Evolutionary conservation across 768 basidiomycete genomes (phyloP).

Genomic region (Amyloporia xantha): DNA sequence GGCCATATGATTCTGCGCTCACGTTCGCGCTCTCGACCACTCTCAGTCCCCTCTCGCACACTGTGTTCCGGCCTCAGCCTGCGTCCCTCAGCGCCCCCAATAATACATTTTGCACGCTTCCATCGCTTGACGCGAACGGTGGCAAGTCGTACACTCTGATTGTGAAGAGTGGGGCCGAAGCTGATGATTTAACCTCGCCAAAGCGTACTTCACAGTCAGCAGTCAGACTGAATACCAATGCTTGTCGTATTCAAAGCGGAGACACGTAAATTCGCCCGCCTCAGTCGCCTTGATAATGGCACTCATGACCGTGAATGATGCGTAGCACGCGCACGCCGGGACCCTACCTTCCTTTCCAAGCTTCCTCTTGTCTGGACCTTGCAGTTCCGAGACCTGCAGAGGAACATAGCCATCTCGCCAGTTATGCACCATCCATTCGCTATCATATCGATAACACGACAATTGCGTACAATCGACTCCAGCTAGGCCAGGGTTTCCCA

Average conservation of each 20-base stretch:
- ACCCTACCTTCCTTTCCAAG: slow-evolving; percentile 1
- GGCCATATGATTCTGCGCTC: slow-evolving; percentile 1
- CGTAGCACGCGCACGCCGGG: background rate
- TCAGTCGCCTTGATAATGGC: background rate
- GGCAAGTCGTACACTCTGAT: background rate
- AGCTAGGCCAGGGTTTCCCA: background rate
- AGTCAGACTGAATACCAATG: background rate
- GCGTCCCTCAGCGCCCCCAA: no score
- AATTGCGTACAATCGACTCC: slow-evolving; percentile 4
- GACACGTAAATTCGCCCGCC: background rate
- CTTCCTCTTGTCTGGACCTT: background rate
- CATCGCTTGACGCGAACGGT: background rate
- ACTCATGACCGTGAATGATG: background rate
- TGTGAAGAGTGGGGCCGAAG: background rate
- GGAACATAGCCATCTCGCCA: background rate
- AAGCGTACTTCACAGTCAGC: background rate
- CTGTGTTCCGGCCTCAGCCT: background rate
- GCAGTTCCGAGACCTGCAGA: background rate
- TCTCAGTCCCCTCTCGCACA: background rate
- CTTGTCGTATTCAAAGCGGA: background rate
- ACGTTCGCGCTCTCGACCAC: background rate
- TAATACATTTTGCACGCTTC: background rate
- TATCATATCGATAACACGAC: slow-evolving; percentile 5
- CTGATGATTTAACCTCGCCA: background rate
- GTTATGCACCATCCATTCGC: background rate